Conservation (phyloP, 2,329 filamentous ascomycete genomes). For the Fusarium verrucosum region DNA sequence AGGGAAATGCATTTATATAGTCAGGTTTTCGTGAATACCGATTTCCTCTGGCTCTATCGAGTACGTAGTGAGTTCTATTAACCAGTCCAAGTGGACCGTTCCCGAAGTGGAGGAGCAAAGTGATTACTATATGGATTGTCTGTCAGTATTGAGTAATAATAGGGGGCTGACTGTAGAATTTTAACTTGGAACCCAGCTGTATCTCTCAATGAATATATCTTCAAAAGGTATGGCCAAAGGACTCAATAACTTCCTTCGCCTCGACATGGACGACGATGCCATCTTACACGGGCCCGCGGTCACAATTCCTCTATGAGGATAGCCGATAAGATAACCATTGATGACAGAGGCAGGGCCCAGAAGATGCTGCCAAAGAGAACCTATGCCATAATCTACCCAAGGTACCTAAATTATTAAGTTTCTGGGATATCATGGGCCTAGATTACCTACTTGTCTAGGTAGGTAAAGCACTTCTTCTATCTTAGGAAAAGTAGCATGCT, state of each 20-base stretch:
- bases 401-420: no score
- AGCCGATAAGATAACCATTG: neutral
- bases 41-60: neutral
- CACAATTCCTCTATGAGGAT: neutral
- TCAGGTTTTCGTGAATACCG: no score
- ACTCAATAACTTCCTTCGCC: neutral
- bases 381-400: no score
- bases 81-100: neutral
- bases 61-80: no score
- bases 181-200: neutral
- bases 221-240: neutral
- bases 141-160: neutral
- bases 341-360: no score
- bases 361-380: no score
- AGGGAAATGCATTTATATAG: neutral
- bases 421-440: no score
- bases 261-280: neutral
- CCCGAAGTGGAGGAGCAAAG: neutral
- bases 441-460: no score
- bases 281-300: neutral
- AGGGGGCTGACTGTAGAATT: neutral
- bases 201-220: neutral
- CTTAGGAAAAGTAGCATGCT: no score
- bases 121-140: neutral
- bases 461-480: no score